These are phyloP conservation scores for Tardiomyces digboiensis DNA, from an alignment of 1,139 yeast species.

Conservation along the genomic window DNA sequence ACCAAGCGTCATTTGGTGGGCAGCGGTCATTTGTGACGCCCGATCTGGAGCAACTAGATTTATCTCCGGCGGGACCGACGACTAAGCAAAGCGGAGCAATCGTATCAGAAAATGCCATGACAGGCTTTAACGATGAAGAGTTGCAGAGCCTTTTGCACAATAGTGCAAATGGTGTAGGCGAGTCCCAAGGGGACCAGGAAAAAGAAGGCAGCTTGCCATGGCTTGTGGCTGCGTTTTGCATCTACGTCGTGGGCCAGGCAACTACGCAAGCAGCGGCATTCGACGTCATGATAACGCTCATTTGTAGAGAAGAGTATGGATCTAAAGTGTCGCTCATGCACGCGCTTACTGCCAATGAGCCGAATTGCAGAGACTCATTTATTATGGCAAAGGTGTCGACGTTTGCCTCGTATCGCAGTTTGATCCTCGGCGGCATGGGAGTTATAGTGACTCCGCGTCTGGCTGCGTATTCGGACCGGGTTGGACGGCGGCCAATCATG, in stretches of 20 bases:
- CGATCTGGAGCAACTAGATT: too few species aligned
- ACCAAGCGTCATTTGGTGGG: too few species aligned
- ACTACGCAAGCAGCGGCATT: constrained; percentile 14
- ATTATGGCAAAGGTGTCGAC: constrained; percentile 18
- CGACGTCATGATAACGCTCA: constrained; percentile 17
- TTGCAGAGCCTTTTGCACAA: too few species aligned
- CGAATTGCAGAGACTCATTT: constrained; percentile 17
- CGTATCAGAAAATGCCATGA: too few species aligned
- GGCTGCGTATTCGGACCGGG: constrained; percentile 54
- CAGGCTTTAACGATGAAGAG: too few species aligned
- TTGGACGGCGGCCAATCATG: constrained; percentile 48
- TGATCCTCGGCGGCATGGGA: constrained; percentile 14
- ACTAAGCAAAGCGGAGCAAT: too few species aligned
- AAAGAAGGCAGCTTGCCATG: neutral
- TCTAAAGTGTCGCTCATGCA: constrained; percentile 3
- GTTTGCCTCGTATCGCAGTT: constrained; percentile 15
- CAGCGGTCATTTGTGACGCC: too few species aligned
- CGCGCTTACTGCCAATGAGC: constrained; percentile 10
- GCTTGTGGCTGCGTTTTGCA: constrained; percentile 9
- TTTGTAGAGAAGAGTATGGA: constrained; percentile 14
- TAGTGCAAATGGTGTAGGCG: too few species aligned
- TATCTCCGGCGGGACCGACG: too few species aligned
- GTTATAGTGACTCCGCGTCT: constrained; percentile 25
- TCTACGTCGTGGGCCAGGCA: constrained; percentile 13
- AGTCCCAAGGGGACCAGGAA: too few species aligned